A percentile compares a stretch with the other conserved stretches of the same genome.
Conservation (phyloP, 371 early-diverging fungal genomes). For the Rhizomucor pusillus region DNA sequence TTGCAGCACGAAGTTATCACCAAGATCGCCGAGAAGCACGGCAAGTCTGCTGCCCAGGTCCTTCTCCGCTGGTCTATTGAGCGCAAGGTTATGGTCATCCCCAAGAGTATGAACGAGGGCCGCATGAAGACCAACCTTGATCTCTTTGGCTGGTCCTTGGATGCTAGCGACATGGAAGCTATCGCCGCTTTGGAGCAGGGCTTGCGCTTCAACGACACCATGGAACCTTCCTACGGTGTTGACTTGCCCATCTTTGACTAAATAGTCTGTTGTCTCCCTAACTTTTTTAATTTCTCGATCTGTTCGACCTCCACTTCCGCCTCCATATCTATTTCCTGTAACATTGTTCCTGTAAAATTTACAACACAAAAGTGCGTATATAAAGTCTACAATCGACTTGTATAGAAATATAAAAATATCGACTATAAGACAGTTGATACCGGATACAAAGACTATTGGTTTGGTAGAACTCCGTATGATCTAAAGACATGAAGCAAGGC, state of each 20-base stretch:
- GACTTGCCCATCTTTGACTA: conserved; percentile 37
- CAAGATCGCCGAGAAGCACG: conserved; percentile 36
- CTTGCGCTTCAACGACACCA: conserved; percentile 36
- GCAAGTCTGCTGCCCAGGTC: conserved; percentile 40
- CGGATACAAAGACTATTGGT: too few species aligned
- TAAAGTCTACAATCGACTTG: too few species aligned
- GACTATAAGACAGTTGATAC: too few species aligned
- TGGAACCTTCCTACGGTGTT: conserved; percentile 21
- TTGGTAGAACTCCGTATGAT: too few species aligned
- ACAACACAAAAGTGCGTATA: too few species aligned
- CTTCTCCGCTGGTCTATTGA: conserved; percentile 59
- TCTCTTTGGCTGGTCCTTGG: conserved; percentile 20
- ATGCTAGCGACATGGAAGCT: conserved; percentile 24
- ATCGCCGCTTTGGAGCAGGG: conserved; percentile 24
- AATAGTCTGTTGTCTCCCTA: background rate
- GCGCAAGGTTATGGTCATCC: conserved; percentile 56
- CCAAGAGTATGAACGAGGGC: conserved; percentile 52
- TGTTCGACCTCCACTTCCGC: too few species aligned
- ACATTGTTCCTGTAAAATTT: too few species aligned
- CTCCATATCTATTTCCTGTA: too few species aligned
- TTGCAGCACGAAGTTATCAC: conserved; percentile 32
- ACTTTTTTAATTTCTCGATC: too few species aligned
- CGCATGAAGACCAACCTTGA: conserved; percentile 46
- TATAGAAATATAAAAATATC: too few species aligned
- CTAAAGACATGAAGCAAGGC: too few species aligned